Base-by-base conservation (phyloP, 1,284 basidiomycete species). In the Apiotrichum mycotoxinovorans region DNA sequence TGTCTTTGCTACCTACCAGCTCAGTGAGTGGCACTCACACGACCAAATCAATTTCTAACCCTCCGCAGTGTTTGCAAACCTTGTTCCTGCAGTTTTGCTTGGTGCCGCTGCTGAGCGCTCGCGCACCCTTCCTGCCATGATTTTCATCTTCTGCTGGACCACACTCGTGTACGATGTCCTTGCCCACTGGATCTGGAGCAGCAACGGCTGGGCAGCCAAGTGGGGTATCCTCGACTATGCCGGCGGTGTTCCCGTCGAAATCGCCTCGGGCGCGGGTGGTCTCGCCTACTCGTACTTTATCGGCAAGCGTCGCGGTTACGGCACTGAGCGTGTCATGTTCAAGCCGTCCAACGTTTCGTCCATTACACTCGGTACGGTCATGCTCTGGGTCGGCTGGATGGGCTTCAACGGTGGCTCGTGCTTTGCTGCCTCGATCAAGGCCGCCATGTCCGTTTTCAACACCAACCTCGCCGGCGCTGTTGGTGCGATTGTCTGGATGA, bases 161-260 rank as follows among this genome's bases (percentile, higher is more conserved):
- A 76, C 74, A 0, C 52, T 75, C 33, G 67, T 69, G 2, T 92
- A 92, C 71, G 89, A 88, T 65, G 87, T 88, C 1, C 78, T 91
- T 44, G 86, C 86, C 5, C 85, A 83, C 69, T 88, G 88, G 87
- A 83, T 84, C 26, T 91, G 89, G 88, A 82, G 81, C 52, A 69
- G 79, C 0, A 84, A 85, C 61, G 92, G 93, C 11, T 97, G 92
- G 92, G 92, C 84, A 0, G 86, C 84, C 76, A 87, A 86, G 66
- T 93, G 89, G 87, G 91, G 92, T 25, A 89, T 93, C 10, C 81
- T 93, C 44, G 92, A 96, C 46, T 61, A 74, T 60, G 73, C 79
- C 81, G 91, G 92, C 49, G 92, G 92, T 43, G 91, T 90, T 10
- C 93, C 93, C 33, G 91, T 96, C 67, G 91, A 97, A 76, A 91